Percentiles rank a stretch among this genome's conserved stretches.
Evolutionary conservation across 768 basidiomycete species (phyloP).

Genomic region (Auricularia heimuer): DNA sequence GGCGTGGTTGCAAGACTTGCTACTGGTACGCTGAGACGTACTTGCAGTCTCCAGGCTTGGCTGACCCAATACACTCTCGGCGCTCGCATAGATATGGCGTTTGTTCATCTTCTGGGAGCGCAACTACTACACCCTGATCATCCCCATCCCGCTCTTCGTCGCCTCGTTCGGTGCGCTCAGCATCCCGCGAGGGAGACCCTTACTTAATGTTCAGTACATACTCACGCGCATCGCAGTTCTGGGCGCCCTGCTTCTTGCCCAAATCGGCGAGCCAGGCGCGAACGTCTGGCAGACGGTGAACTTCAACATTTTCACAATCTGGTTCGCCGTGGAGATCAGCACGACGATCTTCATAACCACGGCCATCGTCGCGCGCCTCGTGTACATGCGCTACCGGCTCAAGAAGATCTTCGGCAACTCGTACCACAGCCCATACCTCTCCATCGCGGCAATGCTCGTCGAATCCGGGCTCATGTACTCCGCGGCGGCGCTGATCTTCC

Average conservation of each 20-base stretch:
- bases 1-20: background rate
- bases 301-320: background rate
- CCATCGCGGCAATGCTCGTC: conserved; percentile 20
- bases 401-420: background rate
- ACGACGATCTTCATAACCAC: conserved; percentile 26
- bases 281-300: background rate
- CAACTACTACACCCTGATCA: background rate
- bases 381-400: conserved; percentile 17
- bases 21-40: background rate
- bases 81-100: background rate
- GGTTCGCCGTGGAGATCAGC: conserved; percentile 15
- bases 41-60: background rate
- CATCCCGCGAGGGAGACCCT: too few relatives aligned
- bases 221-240: background rate
- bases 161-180: background rate
- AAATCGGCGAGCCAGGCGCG: background rate
- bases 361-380: conserved; percentile 23
- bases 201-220: too few relatives aligned
- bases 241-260: background rate
- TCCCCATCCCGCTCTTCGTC: background rate
- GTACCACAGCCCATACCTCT: conserved; percentile 10
- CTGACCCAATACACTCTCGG: background rate
- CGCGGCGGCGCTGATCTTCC: conserved; percentile 19
- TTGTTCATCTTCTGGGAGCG: background rate
- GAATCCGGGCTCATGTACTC: conserved; percentile 26